Base-by-base conservation (phyloP, 179 eudicot species). In the Patellifolia procumbens region DNA sequence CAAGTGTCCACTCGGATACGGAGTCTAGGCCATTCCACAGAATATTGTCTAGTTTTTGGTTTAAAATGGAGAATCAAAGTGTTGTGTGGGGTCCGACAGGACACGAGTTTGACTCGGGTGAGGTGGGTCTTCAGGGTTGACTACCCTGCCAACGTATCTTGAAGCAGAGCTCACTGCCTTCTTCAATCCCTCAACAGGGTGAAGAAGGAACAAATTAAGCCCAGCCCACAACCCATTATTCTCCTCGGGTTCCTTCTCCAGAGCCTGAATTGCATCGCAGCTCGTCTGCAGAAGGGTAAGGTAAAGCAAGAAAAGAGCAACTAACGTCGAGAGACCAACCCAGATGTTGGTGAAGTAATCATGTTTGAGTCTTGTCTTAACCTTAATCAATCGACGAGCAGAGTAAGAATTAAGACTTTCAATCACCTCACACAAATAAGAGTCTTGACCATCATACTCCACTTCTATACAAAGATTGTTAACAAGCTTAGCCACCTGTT, bases 401-500 rank as follows among this genome's bases (percentile, higher is more conserved):
- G 69, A 59, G n/a, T 77, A 46, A 31, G 46, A 16, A 34, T 70
- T 70, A 22, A 77, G 49, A 2, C 12, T 2, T 32, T 60, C 68
- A 3, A 69, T 51, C 46, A 77, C 39, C 0, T 70, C 42, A 7
- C 19, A 60, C 48, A 77, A 46, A 15, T 77, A 70, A 22, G 80
- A 77, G 3, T 45, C n/a, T 0, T 69, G 29, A 42, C 74, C 70
- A 70, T 77, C 80, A 35, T 77, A 49, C 37, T 73, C 72, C 7
- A 78, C 77, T 73, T 78, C 73, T 11, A n/a, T 0, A 37, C 81
- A 78, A 4, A 78, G 73, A 19, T 66, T 55, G 37, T 78, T 78
- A 17, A 78, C 49, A 3, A 78, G 81, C 31, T 66, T 45, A 34
- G 77, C 81, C 6, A 73, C 77, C n/a, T 78, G 66, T 45, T 78